Evolutionary conservation across 352 stramenopile species (phyloP).

Genomic region (Globisporangium iwayamae): DNA sequence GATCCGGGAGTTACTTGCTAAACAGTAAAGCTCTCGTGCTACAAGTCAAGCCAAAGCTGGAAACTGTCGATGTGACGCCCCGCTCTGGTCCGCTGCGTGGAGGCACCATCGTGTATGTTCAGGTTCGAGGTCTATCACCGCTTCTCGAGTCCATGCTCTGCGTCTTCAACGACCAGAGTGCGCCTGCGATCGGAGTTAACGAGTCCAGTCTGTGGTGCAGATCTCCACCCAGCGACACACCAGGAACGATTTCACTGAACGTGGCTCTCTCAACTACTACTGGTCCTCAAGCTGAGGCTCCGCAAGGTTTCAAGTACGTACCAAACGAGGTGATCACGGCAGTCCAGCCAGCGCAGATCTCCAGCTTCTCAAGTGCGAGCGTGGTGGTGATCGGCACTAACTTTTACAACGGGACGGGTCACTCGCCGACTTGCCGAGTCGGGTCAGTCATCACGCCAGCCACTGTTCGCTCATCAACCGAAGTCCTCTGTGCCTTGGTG

Average conservation of each 20-base stretch:
- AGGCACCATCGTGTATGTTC: slow-evolving; percentile 24
- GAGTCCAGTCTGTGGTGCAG: slow-evolving; percentile 18
- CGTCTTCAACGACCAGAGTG: slow-evolving; percentile 21
- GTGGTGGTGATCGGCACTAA: slow-evolving; percentile 25
- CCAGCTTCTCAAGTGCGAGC: slow-evolving; percentile 4
- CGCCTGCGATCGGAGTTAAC: slow-evolving; percentile 11
- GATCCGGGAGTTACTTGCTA: slow-evolving; percentile 2
- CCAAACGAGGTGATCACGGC: slow-evolving; percentile 28
- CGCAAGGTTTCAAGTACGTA: slow-evolving; percentile 16
- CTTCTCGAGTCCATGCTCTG: slow-evolving; percentile 21
- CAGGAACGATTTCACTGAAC: slow-evolving; percentile 18
- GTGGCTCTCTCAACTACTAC: slow-evolving; percentile 14
- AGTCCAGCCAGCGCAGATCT: slow-evolving; percentile 15
- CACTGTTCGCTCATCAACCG: slow-evolving; percentile 23
- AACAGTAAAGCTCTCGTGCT: background rate
- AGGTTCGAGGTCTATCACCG: slow-evolving; percentile 9
- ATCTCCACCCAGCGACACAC: slow-evolving; percentile 16
- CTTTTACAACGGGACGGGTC: slow-evolving; percentile 17
- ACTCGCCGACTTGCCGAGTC: slow-evolving; percentile 26
- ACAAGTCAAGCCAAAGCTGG: slow-evolving; percentile 1
- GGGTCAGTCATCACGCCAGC: slow-evolving; percentile 18
- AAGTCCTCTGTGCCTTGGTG: slow-evolving; percentile 16
- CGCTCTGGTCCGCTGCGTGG: slow-evolving; percentile 24
- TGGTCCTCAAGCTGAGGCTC: background rate
- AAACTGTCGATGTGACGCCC: background rate